Conservation (phyloP, 257 asterid genomes). For the Craterostigma plantagineum region DNA sequence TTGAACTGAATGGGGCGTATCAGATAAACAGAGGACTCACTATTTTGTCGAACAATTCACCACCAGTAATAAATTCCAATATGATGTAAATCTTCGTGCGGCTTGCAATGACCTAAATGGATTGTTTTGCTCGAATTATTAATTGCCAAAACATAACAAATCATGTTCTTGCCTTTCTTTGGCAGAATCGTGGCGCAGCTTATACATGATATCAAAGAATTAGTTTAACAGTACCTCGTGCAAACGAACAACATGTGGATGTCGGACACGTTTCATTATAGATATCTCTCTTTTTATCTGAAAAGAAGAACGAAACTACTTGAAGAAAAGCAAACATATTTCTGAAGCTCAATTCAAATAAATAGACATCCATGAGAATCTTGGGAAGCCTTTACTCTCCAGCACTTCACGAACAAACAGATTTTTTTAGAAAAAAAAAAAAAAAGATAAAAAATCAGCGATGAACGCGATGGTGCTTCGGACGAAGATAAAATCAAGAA, state of each 20-base stretch:
- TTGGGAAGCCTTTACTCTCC: neutral
- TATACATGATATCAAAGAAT: conserved; percentile 8
- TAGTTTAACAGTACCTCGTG: no score
- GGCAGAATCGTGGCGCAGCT: neutral
- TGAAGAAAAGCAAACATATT: conserved; percentile 1
- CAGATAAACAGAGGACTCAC: conserved; percentile 22
- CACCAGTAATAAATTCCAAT: conserved; percentile 95
- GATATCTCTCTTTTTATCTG: conserved; percentile 97
- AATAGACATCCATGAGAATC: neutral
- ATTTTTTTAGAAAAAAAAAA: no score
- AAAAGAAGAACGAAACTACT: conserved; percentile 16
- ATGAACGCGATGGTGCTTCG: conserved; percentile 6
- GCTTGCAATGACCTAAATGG: conserved; percentile 79
- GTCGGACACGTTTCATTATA: conserved; percentile 91
- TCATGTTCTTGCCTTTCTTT: neutral
- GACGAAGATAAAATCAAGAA: neutral
- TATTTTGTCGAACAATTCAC: conserved; percentile 93
- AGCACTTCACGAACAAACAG: no score
- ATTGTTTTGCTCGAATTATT: conserved; percentile 8
- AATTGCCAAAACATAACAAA: conserved; percentile 5
- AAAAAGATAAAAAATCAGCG: conserved; percentile 4
- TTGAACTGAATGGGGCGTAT: no score
- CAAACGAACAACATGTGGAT: conserved; percentile 75
- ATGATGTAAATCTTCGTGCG: conserved; percentile 92
- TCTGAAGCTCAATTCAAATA: conserved; percentile 4